These are phyloP conservation scores for Schizophyllum amplum DNA, from an alignment of 1,284 basidiomycete species.

Conservation along the genomic window DNA sequence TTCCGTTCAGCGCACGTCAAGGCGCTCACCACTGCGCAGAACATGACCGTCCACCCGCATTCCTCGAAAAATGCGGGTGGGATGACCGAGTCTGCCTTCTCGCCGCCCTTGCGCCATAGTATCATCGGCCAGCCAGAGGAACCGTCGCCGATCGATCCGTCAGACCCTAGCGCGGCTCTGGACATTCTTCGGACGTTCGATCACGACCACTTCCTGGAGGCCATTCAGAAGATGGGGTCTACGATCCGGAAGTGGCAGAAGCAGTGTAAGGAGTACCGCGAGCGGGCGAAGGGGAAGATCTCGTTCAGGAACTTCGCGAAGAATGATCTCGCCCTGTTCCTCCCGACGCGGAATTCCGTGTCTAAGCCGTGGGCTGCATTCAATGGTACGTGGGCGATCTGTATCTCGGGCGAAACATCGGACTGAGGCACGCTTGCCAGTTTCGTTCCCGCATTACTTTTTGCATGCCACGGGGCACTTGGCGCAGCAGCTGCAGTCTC, in stretches of 20 bases:
- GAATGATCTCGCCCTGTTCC: conserved; percentile 90
- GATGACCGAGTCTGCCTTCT: conserved; percentile 39
- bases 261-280: conserved; percentile 90
- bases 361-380: conserved; percentile 97
- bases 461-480: conserved; percentile 80
- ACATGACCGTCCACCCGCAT: conserved; percentile 49
- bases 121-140: conserved; percentile 50
- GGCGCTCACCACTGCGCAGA: conserved; percentile 53
- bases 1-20: conserved; percentile 69
- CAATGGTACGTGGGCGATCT: conserved; percentile 54
- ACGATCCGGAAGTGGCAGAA: conserved; percentile 96
- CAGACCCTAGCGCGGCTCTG: conserved; percentile 59
- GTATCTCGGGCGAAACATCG: conserved; percentile 21
- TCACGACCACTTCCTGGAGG: conserved; percentile 77
- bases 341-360: conserved; percentile 90
- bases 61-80: conserved; percentile 26
- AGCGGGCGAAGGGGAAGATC: conserved; percentile 88
- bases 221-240: conserved; percentile 70
- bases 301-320: conserved; percentile 90
- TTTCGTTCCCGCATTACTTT: conserved; percentile 96
- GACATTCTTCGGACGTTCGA: conserved; percentile 69
- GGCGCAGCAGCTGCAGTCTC: conserved; percentile 75
- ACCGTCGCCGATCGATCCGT: conserved; percentile 64
- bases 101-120: conserved; percentile 39
- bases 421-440: conserved; percentile 36